Evolutionary conservation across 805 yeast species (phyloP).

Genomic region (Phaffomyces thermotolerans): DNA sequence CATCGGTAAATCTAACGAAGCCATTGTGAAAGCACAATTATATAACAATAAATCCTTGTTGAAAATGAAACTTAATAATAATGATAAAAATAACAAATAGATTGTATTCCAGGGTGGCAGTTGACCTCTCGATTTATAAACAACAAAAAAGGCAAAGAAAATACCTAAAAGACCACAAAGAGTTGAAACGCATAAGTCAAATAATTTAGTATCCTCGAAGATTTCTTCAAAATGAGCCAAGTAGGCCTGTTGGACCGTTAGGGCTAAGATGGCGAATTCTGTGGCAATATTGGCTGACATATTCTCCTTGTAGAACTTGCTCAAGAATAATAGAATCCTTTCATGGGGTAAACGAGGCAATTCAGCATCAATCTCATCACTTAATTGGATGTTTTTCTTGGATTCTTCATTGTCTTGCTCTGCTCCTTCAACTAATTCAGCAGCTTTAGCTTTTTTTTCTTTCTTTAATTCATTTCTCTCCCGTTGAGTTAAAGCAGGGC

Average conservation of each 20-base stretch:
- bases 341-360: constrained; percentile 18
- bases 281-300: constrained; percentile 20
- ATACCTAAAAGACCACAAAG: constrained; percentile 20
- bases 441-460: neutral
- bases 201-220: constrained; percentile 10
- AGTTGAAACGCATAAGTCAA: constrained; percentile 18
- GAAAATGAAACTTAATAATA: constrained; percentile 24
- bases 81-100: constrained; percentile 28
- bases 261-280: constrained; percentile 21
- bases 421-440: constrained; percentile 2
- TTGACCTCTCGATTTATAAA: constrained; percentile 6
- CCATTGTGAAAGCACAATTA: constrained; percentile 27
- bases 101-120: constrained; percentile 29
- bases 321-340: constrained; percentile 13
- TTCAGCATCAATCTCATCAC: neutral
- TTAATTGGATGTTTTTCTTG: constrained; percentile 1
- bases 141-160: constrained; percentile 17
- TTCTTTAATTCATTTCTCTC: constrained; percentile 15
- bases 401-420: neutral
- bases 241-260: constrained; percentile 19
- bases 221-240: constrained; percentile 7
- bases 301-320: constrained; percentile 12
- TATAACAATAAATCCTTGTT: constrained; percentile 20
- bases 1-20: constrained; percentile 23
- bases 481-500: constrained; percentile 16